These are phyloP conservation scores for Trichophyton schoenleinii DNA, from an alignment of 2,329 filamentous ascomycete species.

Conservation along the genomic window DNA sequence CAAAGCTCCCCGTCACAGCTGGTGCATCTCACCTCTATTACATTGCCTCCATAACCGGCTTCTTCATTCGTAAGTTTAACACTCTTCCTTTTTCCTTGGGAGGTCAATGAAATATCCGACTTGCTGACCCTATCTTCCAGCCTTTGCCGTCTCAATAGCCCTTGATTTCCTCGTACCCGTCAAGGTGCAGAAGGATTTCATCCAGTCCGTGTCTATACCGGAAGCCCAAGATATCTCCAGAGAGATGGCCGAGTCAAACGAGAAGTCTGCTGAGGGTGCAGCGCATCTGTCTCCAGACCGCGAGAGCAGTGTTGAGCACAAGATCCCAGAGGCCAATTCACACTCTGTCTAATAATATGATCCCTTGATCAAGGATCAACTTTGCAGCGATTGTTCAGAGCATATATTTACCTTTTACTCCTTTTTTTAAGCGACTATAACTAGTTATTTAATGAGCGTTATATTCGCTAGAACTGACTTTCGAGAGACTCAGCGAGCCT, in stretches of 20 bases:
- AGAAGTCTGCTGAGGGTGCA: neutral
- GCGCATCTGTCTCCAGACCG: neutral
- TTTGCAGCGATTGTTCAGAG: neutral
- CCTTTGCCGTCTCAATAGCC: neutral
- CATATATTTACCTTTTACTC: neutral
- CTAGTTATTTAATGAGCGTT: neutral
- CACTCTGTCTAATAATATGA: neutral
- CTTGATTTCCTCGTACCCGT: neutral
- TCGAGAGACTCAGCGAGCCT: neutral
- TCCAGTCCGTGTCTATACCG: neutral
- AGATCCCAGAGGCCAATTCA: neutral
- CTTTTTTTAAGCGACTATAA: neutral
- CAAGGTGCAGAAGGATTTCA: neutral
- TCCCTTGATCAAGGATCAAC: neutral
- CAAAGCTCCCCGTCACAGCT: slow-evolving; percentile 9
- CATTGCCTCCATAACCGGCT: slow-evolving; percentile 31
- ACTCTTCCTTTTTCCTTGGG: too few species aligned
- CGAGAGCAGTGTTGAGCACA: neutral
- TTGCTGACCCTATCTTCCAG: neutral
- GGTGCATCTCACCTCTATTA: slow-evolving; percentile 31
- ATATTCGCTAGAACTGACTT: neutral
- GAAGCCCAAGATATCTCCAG: neutral
- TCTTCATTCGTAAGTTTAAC: slow-evolving; percentile 22
- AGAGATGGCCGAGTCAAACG: neutral
- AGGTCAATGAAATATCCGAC: neutral